Percentiles rank a stretch among this genome's conserved stretches.
Evolutionary conservation across 2,329 filamentous ascomycete genomes (phyloP).

Genomic region (Botrytis pseudocinerea): DNA sequence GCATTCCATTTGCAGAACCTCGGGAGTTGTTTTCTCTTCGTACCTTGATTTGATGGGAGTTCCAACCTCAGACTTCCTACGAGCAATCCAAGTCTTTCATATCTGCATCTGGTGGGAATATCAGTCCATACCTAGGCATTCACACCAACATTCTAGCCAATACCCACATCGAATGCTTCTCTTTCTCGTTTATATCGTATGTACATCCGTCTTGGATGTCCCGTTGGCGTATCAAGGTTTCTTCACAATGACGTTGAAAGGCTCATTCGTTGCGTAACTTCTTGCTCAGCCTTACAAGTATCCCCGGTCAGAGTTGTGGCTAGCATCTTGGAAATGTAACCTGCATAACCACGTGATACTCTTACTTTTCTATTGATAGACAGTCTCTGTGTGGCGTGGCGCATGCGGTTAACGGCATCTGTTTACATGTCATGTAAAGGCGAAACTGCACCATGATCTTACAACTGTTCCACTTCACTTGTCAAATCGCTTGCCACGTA

Average conservation of each 20-base stretch:
- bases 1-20: constrained; percentile 4
- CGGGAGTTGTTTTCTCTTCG: background rate
- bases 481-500: constrained; percentile 26
- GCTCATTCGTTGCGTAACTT: constrained; percentile 7
- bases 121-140: background rate
- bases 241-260: constrained; percentile 1
- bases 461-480: constrained; percentile 4
- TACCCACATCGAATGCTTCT: background rate
- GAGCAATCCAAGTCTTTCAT: background rate
- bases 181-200: background rate
- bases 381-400: background rate
- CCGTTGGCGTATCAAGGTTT: background rate
- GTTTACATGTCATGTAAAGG: background rate
- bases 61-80: background rate
- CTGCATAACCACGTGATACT: background rate
- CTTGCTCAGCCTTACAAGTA: constrained; percentile 14
- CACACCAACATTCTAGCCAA: background rate
- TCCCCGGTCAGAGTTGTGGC: background rate
- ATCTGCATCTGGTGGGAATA: background rate
- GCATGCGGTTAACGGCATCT: background rate
- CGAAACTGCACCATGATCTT: background rate
- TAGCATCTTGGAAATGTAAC: background rate
- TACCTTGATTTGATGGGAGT: background rate
- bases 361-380: background rate
- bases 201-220: background rate